Evolutionary conservation across 2,329 filamentous ascomycete species (phyloP), one percentile per base, ranked within the genome.

Genomic region (Neonectria hederae): DNA sequence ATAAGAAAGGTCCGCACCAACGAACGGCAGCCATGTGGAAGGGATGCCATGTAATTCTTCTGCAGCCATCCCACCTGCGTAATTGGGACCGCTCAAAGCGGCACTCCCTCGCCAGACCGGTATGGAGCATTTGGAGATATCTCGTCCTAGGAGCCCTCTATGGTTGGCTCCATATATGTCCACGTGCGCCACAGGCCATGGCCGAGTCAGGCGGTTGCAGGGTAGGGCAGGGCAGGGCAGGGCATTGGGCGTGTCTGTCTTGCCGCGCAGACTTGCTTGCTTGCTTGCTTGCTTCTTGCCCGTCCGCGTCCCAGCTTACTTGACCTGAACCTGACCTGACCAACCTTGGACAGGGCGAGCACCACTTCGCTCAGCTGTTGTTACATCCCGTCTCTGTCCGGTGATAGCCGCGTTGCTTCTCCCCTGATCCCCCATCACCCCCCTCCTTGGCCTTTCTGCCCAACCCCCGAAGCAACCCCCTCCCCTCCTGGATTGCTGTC

Each of bases 31-130:
- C 62, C 58, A 62, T 62, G 62, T 55, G 57, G 62, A 43, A 57
- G 42, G 35, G 49, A 45, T 43, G 32, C 17, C 30, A 10, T 48
- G 14, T 48, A n/a, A 17, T 46, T 35, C 43, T 19, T 54, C 14
- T 32, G 30, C 46, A 43, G 46, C 46, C 54, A 54, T 32, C 51
- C 58, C 54, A 65, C 65, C 57, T 58, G 56, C 56, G 56, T 54
- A 60, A 65, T 51, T 43, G 48, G 52, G 56, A 17, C 26, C 21
- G 42, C 40, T 32, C 30, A 13, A 32, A 13, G 53, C 19, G 42
- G 38, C 42, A 48, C 40, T 59, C 38, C 56, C 52, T 26, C 40
- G 32, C 32, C 49, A 69, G 68, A 72, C 68, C 69, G 62, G 66
- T 66, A 72, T 63, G 64, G 62, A 28, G 28, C 28, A 28, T 28